Percentiles rank a stretch among this genome's conserved stretches.
phyloP scores from a whole-genome alignment of 2,329 filamentous ascomycete species.

The Leptographium flavum region DNA sequence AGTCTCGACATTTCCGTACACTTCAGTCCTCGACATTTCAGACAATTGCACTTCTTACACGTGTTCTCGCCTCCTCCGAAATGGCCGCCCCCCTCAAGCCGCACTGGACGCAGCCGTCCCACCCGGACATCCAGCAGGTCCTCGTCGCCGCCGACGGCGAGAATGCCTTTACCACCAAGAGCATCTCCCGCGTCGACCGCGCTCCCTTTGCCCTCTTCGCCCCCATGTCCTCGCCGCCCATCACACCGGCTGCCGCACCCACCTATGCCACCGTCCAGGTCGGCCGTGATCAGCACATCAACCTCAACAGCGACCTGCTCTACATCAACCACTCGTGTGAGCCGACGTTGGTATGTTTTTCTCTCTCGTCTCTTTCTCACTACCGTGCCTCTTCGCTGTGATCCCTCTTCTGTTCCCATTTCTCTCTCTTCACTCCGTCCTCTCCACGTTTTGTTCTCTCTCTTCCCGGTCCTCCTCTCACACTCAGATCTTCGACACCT shows the following conservation, averaged over 20 bases:
- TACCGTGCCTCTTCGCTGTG: background rate
- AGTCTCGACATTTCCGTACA: background rate
- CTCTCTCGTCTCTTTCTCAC: background rate
- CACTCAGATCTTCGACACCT: conserved; percentile 43
- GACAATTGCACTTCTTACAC: background rate
- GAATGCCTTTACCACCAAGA: conserved; percentile 44
- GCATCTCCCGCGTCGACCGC: conserved; percentile 38
- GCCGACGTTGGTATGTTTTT: conserved; percentile 42
- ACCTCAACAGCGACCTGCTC: conserved; percentile 50
- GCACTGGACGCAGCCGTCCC: conserved; percentile 46
- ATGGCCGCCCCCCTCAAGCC: conserved; percentile 43
- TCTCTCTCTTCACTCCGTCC: background rate
- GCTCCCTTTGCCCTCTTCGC: conserved; percentile 52
- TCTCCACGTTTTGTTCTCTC: too few species aligned
- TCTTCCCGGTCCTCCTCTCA: too few species aligned
- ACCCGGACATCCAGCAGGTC: conserved; percentile 43
- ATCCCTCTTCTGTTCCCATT: background rate
- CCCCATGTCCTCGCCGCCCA: conserved; percentile 50
- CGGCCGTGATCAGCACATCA: conserved; percentile 38
- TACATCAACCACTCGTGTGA: conserved; percentile 58
- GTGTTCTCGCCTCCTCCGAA: too few species aligned
- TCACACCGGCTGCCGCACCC: conserved; percentile 36
- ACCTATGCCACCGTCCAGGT: conserved; percentile 54
- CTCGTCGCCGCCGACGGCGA: conserved; percentile 32
- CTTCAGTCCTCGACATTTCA: background rate